A percentile compares a stretch with the other conserved stretches of the same genome.
These are phyloP conservation scores for Cucurbita maxima DNA, from an alignment of 306 rosid species.

Conservation along the genomic window DNA sequence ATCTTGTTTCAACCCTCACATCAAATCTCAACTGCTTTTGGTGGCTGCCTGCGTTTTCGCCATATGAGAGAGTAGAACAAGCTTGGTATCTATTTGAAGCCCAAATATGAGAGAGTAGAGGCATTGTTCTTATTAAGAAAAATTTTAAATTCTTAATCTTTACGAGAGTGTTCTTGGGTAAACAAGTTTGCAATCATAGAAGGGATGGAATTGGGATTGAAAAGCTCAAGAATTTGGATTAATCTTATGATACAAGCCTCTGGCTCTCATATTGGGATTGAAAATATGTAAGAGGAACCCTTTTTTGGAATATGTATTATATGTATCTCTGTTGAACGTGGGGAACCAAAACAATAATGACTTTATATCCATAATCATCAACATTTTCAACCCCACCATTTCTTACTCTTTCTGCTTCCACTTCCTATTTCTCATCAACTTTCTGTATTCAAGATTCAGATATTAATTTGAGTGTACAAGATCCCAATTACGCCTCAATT, in stretches of 20 bases:
- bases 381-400: constrained; percentile 16
- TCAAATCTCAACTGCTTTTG: too few relatives aligned
- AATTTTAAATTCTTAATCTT: too few relatives aligned
- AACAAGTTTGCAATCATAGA: too few relatives aligned
- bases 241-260: constrained; percentile 4
- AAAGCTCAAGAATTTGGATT: not conserved
- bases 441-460: not conserved
- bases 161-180: too few relatives aligned
- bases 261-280: constrained; percentile 1
- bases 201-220: not conserved
- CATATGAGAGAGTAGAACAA: not conserved
- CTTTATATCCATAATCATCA: constrained; percentile 40
- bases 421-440: not conserved
- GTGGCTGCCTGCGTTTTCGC: too few relatives aligned
- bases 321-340: constrained; percentile 26
- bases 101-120: not conserved
- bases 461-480: not conserved
- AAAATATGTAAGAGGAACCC: not conserved
- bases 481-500: not conserved
- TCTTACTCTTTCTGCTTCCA: not conserved
- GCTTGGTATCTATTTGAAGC: not conserved
- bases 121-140: too few relatives aligned
- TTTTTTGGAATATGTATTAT: not conserved
- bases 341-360: constrained; percentile 61
- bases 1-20: not conserved